phyloP scores from a whole-genome alignment of 106 monocot species.

The Triglochin maritima region DNA sequence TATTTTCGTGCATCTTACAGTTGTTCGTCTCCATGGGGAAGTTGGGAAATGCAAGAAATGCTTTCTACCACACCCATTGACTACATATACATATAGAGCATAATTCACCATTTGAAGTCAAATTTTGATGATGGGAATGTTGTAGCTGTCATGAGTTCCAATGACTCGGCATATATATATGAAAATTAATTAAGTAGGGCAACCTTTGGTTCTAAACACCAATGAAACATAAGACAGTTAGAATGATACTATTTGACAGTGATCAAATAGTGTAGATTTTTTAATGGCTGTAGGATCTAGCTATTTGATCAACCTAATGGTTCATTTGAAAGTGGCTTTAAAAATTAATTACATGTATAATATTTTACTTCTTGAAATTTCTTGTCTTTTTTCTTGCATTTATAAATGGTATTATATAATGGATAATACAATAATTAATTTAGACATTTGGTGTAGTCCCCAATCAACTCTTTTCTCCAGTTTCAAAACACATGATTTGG shows the following conservation, averaged over 20 bases:
- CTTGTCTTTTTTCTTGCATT: too few relatives aligned
- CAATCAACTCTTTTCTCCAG: neutral
- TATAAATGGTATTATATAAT: too few relatives aligned
- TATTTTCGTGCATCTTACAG: constrained; percentile 10
- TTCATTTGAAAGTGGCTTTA: too few relatives aligned
- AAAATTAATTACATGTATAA: too few relatives aligned
- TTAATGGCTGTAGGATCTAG: too few relatives aligned
- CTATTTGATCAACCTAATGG: too few relatives aligned
- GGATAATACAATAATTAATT: too few relatives aligned
- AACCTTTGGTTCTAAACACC: neutral
- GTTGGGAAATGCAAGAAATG: constrained; percentile 16
- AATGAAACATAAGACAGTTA: neutral
- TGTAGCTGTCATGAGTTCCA: neutral
- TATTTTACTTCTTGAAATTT: too few relatives aligned
- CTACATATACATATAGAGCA: neutral
- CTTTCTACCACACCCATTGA: neutral
- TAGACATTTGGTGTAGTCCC: too few relatives aligned
- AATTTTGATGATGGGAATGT: neutral
- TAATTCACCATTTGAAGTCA: neutral
- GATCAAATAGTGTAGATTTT: too few relatives aligned
- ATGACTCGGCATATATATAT: neutral
- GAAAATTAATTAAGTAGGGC: too few relatives aligned
- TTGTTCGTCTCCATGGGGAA: neutral
- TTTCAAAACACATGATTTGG: neutral
- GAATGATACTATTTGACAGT: too few relatives aligned